Evolutionary conservation across 2,329 filamentous ascomycete species (phyloP).

Genomic region (Fusarium sp.): DNA sequence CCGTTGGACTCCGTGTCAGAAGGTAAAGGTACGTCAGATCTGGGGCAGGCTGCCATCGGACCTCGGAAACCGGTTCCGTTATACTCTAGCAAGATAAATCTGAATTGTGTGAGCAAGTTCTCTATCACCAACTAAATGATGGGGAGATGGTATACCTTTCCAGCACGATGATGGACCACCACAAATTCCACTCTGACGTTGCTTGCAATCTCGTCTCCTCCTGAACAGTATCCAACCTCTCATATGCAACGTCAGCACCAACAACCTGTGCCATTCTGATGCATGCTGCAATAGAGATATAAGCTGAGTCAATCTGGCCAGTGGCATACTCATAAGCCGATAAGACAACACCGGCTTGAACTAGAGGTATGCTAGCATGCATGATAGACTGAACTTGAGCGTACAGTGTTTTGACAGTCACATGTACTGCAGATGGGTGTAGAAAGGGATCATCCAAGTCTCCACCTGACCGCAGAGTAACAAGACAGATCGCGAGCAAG

Average conservation of each 20-base stretch:
- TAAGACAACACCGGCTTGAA: background rate
- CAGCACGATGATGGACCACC: background rate
- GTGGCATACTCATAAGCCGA: background rate
- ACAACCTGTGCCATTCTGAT: background rate
- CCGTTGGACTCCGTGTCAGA: background rate
- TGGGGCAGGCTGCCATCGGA: background rate
- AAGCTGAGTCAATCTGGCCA: background rate
- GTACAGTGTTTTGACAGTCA: background rate
- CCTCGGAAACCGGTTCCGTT: fast-evolving
- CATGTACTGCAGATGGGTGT: fast-evolving
- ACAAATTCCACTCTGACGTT: background rate
- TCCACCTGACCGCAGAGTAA: background rate
- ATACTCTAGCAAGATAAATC: background rate
- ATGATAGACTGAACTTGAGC: background rate
- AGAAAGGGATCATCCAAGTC: background rate
- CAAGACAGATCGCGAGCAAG: background rate
- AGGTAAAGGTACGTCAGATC: background rate
- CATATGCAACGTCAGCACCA: fast-evolving
- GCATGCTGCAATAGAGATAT: background rate
- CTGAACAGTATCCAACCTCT: fast-evolving
- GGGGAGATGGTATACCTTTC: background rate
- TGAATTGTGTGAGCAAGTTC: fast-evolving
- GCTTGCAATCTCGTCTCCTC: background rate
- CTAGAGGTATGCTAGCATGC: background rate
- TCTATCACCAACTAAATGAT: fast-evolving